These are phyloP conservation scores for Stygiomarasmius scandens DNA, from an alignment of 1,284 basidiomycete species.

Conservation along the genomic window DNA sequence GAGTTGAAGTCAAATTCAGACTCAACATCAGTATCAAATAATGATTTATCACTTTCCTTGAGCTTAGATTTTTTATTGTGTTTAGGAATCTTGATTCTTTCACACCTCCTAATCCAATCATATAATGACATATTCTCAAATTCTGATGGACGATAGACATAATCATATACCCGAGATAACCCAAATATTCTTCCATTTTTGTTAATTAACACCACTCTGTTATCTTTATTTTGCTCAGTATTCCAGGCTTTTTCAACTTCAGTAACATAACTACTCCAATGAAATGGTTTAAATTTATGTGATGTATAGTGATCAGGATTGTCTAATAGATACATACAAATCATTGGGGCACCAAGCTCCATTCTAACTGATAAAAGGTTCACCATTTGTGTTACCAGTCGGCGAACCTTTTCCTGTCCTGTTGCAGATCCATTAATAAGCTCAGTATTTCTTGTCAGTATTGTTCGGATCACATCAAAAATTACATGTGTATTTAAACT, in stretches of 20 bases:
- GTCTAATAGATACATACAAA: conserved; percentile 27
- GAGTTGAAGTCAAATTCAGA: background rate
- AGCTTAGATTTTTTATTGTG: conserved; percentile 18
- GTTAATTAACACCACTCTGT: conserved; percentile 11
- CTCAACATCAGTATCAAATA: conserved; percentile 26
- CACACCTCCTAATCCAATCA: conserved; percentile 14
- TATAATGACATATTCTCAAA: conserved; percentile 8
- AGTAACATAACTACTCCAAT: conserved; percentile 30
- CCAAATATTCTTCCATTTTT: background rate
- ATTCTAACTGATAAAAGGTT: conserved; percentile 30
- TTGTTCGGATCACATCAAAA: conserved; percentile 31
- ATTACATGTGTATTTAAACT: conserved; percentile 34
- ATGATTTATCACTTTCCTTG: conserved; percentile 29
- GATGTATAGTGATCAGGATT: conserved; percentile 33
- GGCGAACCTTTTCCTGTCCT: conserved; percentile 23
- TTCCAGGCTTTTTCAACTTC: conserved; percentile 17
- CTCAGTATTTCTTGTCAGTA: conserved; percentile 26
- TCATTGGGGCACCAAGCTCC: conserved; percentile 32
- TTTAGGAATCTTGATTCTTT: conserved; percentile 3
- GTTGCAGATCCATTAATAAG: conserved; percentile 15
- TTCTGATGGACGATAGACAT: conserved; percentile 18
- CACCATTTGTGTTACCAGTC: conserved; percentile 32
- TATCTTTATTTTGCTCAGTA: background rate
- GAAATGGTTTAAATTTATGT: conserved; percentile 29
- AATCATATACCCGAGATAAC: conserved; percentile 19